Evolutionary conservation across 1,139 yeast species (phyloP), one percentile per base, ranked within the genome.

Genomic region (Yueomyces sp.): DNA sequence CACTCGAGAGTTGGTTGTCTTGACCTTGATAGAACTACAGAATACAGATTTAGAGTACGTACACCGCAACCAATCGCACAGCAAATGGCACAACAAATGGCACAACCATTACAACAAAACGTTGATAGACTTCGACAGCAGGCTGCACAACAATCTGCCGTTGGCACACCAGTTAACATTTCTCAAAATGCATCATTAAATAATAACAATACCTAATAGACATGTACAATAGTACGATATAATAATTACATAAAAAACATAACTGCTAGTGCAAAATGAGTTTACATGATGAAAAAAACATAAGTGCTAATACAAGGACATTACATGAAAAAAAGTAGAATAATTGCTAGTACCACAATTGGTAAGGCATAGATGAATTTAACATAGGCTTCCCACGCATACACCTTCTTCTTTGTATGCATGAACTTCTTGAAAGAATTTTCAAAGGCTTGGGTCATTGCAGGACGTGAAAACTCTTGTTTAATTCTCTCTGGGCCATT

Each of bases 1-100:
- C 83, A 80, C 59, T 86, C 89, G 9, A 70, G 91, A 46, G 79
- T 86, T 46, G 89, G 87, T 1, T 73, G 82, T 48, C 70, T 81
- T 38, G 83, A 81, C 59, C 73, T 81, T 26, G 87, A 81, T 50
- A 54, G 72, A 67, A 47, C 86, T 53, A 66, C 66, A 57, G 70
- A 76, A 56, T 65, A 77, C 66, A 57, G 76, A 60, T 64, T 69
- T 68, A 52, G 84, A 64, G 83, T 81, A 27, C 68, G 87, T 50
- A 80, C 81, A 1, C 84, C 87, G 2, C 81, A 70, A 49, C 56
- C 57, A 3, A 45, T 52, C 9, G 50, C 54, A 38, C 35, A 33
- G n/a, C n/a, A 33, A 9, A 59, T 68, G 39, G 71, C 72, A 55
- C 78, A 73, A 49, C 78, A 74, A 47, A 78, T 57, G 43, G 39